Base-by-base conservation (phyloP, 2,329 filamentous ascomycete genomes). In the Paradendryphiella salina region DNA sequence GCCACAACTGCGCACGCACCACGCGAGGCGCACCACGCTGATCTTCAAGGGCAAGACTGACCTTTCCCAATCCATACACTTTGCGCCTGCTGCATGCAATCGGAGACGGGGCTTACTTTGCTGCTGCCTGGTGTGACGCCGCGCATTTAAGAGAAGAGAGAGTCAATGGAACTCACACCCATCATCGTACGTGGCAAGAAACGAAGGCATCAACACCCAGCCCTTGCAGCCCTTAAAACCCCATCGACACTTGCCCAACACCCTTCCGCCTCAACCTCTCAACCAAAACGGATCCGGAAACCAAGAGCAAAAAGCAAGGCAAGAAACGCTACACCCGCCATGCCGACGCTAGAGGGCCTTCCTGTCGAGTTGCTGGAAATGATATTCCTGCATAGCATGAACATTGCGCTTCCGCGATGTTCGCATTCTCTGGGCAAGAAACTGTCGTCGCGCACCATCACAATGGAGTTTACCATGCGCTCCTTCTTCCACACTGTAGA, bases 381-480 rank as follows among this genome's bases (percentile, higher is more conserved):
- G 5, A 63, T 73, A 7, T 73, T 73, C 34, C 59, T 73, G 6
- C 48, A 70, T 44, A 70, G 65, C 50, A 70, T 70, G 68, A 73
- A 72, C 50, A 63, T 65, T 5, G 54, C 64, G 1, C 65, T 73
- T 13, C 69, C 71, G 20, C 63, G 63, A 6, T 59, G 61, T 14
- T 72, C 66, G 6, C 64, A 61, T 4, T 50, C 56, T 6, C 47
- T 73, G 4, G 71, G 66, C 39, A 64, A 54, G n/a, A 69, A 61
- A 41, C 61, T 73, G 5, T 71, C 68, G 5, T 67, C 69, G 7
- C 53, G 45, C 11, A 40, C 65, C 8, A 53, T 70, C 4, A 62
- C 47, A 7, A 54, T 72, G 56, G 62, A 69, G 37, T 68, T 64
- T 43, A 63, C 61, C 31, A 67, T 72, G 60, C 64, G 59, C 10